Conservation (phyloP, 1,284 basidiomycete genomes). For the Marasmius fiardii region DNA sequence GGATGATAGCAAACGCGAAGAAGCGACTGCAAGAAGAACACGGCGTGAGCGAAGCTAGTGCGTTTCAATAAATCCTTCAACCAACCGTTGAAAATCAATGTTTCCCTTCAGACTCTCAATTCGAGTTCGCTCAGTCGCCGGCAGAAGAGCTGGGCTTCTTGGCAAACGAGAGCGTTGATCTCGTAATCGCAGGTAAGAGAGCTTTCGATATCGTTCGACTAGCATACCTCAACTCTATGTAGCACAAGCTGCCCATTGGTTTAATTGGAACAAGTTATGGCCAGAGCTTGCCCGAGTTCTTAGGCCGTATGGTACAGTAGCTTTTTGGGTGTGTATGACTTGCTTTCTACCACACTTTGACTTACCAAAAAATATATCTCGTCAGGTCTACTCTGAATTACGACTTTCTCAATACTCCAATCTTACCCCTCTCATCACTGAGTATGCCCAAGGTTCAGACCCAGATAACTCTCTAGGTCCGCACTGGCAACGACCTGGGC, state of each 20-base stretch:
- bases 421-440: conserved; percentile 56
- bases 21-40: conserved; percentile 23
- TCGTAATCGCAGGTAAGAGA: conserved; percentile 66
- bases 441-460: conserved; percentile 57
- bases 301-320: conserved; percentile 65
- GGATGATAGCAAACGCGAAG: conserved; percentile 71
- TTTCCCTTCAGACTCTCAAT: conserved; percentile 16
- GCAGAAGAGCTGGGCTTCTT: conserved; percentile 59
- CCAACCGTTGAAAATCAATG: conserved; percentile 2
- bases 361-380: background rate
- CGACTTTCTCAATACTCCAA: conserved; percentile 59
- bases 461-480: conserved; percentile 58
- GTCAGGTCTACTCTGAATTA: conserved; percentile 78
- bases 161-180: conserved; percentile 59
- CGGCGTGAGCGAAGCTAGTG: background rate
- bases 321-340: conserved; percentile 66
- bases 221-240: background rate
- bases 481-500: conserved; percentile 81
- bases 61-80: conserved; percentile 11
- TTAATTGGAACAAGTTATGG: conserved; percentile 75
- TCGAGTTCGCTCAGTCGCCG: conserved; percentile 46
- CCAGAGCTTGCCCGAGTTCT: conserved; percentile 63
- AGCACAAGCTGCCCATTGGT: conserved; percentile 90
- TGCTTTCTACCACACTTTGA: background rate
- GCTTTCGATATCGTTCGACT: background rate